These are phyloP conservation scores for Hemileccinum impolitum DNA, from an alignment of 768 basidiomycete genomes.

Conservation along the genomic window DNA sequence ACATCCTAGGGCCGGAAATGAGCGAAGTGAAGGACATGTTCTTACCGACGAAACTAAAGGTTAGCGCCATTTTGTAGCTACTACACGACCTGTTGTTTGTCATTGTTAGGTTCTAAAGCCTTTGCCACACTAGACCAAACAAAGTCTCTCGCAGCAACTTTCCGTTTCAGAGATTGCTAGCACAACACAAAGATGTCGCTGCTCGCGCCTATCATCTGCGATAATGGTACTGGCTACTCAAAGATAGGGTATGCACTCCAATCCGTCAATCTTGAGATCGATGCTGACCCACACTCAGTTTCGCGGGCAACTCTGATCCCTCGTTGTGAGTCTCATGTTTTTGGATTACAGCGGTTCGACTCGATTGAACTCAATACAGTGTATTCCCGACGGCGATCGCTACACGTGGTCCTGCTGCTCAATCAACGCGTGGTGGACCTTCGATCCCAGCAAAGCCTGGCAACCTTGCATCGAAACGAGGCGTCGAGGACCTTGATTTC, in stretches of 20 bases:
- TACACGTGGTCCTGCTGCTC: constrained; percentile 65
- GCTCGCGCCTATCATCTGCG: constrained; percentile 92
- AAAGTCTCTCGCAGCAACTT: constrained; percentile 15
- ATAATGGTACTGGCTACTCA: constrained; percentile 96
- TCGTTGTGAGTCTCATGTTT: constrained; percentile 53
- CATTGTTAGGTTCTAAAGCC: constrained; percentile 23
- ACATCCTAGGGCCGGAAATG: background rate
- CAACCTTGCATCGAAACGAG: constrained; percentile 92
- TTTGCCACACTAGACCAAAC: constrained; percentile 23
- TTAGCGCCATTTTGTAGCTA: too few species aligned
- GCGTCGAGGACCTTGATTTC: constrained; percentile 96
- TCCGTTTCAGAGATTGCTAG: constrained; percentile 9
- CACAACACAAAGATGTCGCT: constrained; percentile 19
- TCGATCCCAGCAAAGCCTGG: constrained; percentile 82
- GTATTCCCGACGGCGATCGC: constrained; percentile 99
- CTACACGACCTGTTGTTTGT: constrained; percentile 15
- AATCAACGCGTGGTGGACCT: constrained; percentile 63
- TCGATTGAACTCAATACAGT: constrained; percentile 35
- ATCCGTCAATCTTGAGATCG: background rate
- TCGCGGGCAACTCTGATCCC: constrained; percentile 98
- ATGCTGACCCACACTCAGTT: constrained; percentile 46
- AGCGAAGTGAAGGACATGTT: too few species aligned
- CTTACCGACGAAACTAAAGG: too few species aligned
- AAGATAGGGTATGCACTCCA: constrained; percentile 80
- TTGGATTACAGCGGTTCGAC: constrained; percentile 2